Conservation (phyloP, 2,329 filamentous ascomycete genomes). For the Monilinia polystroma region DNA sequence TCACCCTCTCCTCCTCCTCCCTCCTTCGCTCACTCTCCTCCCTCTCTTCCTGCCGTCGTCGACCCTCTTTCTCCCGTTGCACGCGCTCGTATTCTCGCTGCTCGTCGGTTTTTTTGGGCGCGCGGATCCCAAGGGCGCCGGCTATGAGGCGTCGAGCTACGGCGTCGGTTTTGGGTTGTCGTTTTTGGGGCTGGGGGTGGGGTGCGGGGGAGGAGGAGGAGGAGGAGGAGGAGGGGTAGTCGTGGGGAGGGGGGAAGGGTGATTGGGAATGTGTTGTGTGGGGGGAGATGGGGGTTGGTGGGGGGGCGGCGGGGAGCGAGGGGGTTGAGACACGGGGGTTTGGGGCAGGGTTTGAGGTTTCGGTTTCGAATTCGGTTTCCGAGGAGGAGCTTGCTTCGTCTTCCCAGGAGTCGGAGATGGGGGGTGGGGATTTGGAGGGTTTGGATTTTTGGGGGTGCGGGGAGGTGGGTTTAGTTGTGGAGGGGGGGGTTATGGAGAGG, state of each 20-base stretch:
- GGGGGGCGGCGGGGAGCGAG: slow-evolving; percentile 26
- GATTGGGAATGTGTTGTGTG: not conserved
- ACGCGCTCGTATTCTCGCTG: too few relatives aligned
- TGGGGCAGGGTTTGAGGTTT: slow-evolving; percentile 24
- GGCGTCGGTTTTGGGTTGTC: slow-evolving; percentile 91
- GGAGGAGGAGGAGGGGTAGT: not conserved
- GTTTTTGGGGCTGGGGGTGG: not conserved
- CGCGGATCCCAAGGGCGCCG: too few relatives aligned
- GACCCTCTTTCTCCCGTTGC: too few relatives aligned
- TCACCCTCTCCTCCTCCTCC: slow-evolving; percentile 69
- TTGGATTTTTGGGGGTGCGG: slow-evolving; percentile 29
- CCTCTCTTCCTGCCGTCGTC: slow-evolving; percentile 53
- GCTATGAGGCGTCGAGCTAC: not conserved
- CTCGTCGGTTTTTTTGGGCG: too few relatives aligned
- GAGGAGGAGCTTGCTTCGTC: slow-evolving; percentile 56
- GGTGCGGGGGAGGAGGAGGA: not conserved
- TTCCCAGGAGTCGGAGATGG: slow-evolving; percentile 74
- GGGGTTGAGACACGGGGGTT: slow-evolving; percentile 28
- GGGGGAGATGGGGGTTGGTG: slow-evolving; percentile 2
- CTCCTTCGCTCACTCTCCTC: slow-evolving; percentile 59
- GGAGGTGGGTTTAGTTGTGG: slow-evolving; percentile 39
- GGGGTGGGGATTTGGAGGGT: slow-evolving; percentile 41
- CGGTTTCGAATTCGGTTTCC: slow-evolving; percentile 24
- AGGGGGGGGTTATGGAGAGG: slow-evolving; percentile 26
- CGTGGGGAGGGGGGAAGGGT: slow-evolving; percentile 8